Percentiles rank a stretch among this genome's conserved stretches.
These are phyloP conservation scores for Silene coronaria DNA, from an alignment of 179 eudicot genomes.

Conservation along the genomic window DNA sequence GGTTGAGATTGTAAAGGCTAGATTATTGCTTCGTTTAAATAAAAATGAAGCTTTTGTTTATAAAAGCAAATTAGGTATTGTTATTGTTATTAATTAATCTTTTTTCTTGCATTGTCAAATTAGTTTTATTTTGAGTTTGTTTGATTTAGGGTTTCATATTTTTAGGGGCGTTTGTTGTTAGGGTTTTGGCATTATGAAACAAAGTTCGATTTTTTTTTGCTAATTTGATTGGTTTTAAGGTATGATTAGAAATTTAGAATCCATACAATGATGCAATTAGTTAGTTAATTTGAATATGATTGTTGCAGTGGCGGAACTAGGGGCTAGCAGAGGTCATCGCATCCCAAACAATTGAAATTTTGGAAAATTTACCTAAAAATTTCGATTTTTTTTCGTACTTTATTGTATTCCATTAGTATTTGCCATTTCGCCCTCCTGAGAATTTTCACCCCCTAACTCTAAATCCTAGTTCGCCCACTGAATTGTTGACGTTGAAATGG, in stretches of 20 bases:
- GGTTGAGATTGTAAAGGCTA: slow-evolving; percentile 34
- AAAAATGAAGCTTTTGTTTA: slow-evolving; percentile 28
- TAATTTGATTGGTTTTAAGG: not conserved
- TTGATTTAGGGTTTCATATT: not conserved
- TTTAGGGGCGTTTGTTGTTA: not conserved
- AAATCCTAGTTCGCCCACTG: too few relatives aligned
- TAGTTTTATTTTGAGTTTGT: not conserved
- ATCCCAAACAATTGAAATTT: too few relatives aligned
- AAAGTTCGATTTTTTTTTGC: not conserved
- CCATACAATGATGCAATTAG: too few relatives aligned
- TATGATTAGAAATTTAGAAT: not conserved
- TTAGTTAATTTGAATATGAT: too few relatives aligned
- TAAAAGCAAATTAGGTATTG: slow-evolving; percentile 47
- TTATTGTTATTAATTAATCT: not conserved
- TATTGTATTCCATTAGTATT: too few relatives aligned
- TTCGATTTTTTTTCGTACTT: too few relatives aligned
- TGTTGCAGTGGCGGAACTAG: too few relatives aligned
- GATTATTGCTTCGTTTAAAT: slow-evolving; percentile 33
- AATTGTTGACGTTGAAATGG: not conserved
- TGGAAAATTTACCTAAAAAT: too few relatives aligned
- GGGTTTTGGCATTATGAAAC: not conserved
- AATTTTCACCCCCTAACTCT: too few relatives aligned
- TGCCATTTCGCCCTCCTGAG: too few relatives aligned
- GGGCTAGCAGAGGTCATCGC: too few relatives aligned
- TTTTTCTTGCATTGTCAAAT: not conserved